phyloP scores from a whole-genome alignment of 2,329 filamentous ascomycete genomes.

The Hypoxylon sp. region DNA sequence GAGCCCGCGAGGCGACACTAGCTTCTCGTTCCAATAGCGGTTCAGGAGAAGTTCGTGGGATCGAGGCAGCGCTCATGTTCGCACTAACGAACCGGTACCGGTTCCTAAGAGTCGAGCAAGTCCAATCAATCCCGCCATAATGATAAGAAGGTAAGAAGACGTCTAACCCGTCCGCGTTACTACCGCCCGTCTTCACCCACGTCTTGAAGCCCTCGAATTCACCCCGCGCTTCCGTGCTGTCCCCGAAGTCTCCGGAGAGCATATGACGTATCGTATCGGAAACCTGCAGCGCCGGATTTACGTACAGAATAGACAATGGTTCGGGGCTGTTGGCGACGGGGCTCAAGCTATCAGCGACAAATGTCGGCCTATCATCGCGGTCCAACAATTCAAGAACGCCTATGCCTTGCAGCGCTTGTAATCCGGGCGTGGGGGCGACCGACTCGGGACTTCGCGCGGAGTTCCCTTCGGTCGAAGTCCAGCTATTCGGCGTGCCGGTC shows the following conservation, averaged over 20 bases:
- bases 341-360: slow-evolving; percentile 77
- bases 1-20: slow-evolving; percentile 52
- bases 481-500: slow-evolving; percentile 64
- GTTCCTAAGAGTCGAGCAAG: slow-evolving; percentile 74
- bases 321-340: slow-evolving; percentile 64
- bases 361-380: slow-evolving; percentile 80
- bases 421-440: slow-evolving; percentile 58
- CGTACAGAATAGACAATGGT: slow-evolving; percentile 72
- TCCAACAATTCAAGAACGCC: slow-evolving; percentile 80
- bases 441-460: slow-evolving; percentile 65
- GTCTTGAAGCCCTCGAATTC: slow-evolving; percentile 74
- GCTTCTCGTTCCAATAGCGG: slow-evolving; percentile 54
- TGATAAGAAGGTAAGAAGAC: slow-evolving; percentile 65
- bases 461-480: slow-evolving; percentile 65
- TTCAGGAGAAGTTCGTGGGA: slow-evolving; percentile 56
- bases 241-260: slow-evolving; percentile 62
- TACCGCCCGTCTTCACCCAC: slow-evolving; percentile 72
- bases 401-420: slow-evolving; percentile 71
- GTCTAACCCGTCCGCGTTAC: slow-evolving; percentile 64
- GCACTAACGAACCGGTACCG: slow-evolving; percentile 77
- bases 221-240: slow-evolving; percentile 55
- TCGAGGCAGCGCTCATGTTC: slow-evolving; percentile 54
- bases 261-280: slow-evolving; percentile 67
- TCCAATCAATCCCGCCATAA: slow-evolving; percentile 77
- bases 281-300: slow-evolving; percentile 74